Evolutionary conservation across 495 filamentous ascomycete genomes (phyloP), one percentile per base, ranked within the genome.

Genomic region (Beverwykella pulmonaria): DNA sequence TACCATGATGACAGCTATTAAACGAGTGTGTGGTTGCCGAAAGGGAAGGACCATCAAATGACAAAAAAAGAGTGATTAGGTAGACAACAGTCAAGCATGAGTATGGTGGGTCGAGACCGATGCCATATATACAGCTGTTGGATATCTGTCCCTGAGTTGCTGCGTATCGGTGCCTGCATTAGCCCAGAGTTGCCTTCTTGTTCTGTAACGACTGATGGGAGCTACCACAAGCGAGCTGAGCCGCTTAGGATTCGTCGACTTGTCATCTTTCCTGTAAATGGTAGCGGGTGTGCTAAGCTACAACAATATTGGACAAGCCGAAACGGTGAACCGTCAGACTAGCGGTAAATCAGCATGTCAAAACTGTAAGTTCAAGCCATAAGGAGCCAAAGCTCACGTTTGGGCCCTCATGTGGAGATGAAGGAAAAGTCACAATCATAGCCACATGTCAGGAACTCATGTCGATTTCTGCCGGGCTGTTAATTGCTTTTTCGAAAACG

Each of bases 1-100:
- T 26, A 67, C 68, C 68, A 71, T 66, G 57, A 54, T 68, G 52
- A 36, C 32, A 52, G 52, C 47, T 48, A 68, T 59, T 67, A 64
- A 68, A 57, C 41, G 44, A 58, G 41, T 25, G 56, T 26, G 10
- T 9, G n/a, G 56, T 12, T 48, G 36, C n/a, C 27, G 26, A 62
- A 47, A 55, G n/a, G n/a, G n/a, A 57, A 56, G 20, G 20, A 36
- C 58, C 10, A 2, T 44, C 56, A 23, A 56, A 57, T 4, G 36
- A 46, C 19, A n/a, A 20, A 55, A 41, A 60, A 55, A 22, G 57
- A 61, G 50, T 47, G 54, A 66, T 54, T 17, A 30, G 36, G 32
- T n/a, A n/a, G 7, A 23, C 26, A 47, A 55, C 25, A 27, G 17
- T 32, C 47, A 44, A 55, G 20, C 34, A 20, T n/a, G 25, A n/a